A percentile compares a stretch with the other conserved stretches of the same genome.
Evolutionary conservation across 2,329 filamentous ascomycete genomes (phyloP).

Genomic region (Calonectria hawksworthii): DNA sequence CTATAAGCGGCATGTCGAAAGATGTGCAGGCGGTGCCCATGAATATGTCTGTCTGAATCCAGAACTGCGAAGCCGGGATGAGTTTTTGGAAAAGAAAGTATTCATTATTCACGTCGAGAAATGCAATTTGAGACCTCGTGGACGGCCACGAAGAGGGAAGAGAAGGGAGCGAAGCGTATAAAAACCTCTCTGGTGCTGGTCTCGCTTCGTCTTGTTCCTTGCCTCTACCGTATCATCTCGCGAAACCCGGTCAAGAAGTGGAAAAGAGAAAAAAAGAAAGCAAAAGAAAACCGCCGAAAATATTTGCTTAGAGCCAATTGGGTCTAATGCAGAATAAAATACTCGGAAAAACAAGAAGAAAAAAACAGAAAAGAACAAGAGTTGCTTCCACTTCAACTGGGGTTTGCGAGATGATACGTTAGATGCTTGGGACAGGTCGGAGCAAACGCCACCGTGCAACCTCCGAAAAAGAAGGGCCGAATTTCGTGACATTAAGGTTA

Average conservation of each 20-base stretch:
- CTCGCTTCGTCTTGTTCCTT: not conserved
- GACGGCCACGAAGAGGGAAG: not conserved
- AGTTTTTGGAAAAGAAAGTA: not conserved
- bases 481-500: not conserved
- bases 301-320: too few relatives aligned
- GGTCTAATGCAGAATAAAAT: too few relatives aligned
- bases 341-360: not conserved
- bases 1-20: not conserved
- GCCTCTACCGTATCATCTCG: not conserved
- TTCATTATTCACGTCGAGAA: not conserved
- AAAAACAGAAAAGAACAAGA: not conserved
- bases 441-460: not conserved
- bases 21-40: not conserved
- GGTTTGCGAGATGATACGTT: not conserved
- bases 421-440: not conserved
- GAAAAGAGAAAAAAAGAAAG: not conserved
- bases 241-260: not conserved
- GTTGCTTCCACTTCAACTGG: not conserved
- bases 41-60: not conserved
- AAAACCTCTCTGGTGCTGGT: not conserved
- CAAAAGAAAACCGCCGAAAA: not conserved
- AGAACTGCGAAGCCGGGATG: not conserved
- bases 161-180: not conserved
- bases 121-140: not conserved
- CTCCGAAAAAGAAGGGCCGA: not conserved